These are phyloP conservation scores for Ganoderma meredithae DNA, from an alignment of 1,284 basidiomycete species.

Conservation along the genomic window DNA sequence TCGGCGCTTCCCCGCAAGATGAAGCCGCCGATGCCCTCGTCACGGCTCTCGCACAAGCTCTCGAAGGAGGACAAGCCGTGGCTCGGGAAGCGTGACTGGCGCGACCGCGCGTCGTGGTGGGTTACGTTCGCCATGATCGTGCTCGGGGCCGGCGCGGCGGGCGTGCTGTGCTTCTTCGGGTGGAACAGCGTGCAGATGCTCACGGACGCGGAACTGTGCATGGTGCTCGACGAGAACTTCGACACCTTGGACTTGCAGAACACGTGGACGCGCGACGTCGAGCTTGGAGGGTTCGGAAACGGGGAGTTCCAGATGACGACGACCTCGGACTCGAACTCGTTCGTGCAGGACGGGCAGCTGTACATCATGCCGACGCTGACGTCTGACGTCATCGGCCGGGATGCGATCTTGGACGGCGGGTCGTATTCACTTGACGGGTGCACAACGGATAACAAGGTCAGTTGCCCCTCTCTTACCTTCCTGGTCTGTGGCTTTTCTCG, in stretches of 20 bases:
- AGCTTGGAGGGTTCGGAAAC: slow-evolving; percentile 82
- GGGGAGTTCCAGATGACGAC: slow-evolving; percentile 85
- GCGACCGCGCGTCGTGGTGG: slow-evolving; percentile 62
- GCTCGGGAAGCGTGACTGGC: slow-evolving; percentile 57
- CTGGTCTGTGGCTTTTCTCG: background rate
- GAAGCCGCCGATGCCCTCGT: slow-evolving; percentile 56
- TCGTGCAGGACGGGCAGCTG: slow-evolving; percentile 70
- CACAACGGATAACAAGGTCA: slow-evolving; percentile 52
- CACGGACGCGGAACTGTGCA: slow-evolving; percentile 57
- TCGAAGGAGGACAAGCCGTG: slow-evolving; percentile 68
- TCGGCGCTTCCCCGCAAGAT: slow-evolving; percentile 44
- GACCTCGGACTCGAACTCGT: slow-evolving; percentile 68
- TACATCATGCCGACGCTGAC: slow-evolving; percentile 87
- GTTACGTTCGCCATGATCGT: slow-evolving; percentile 57
- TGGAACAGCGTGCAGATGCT: slow-evolving; percentile 51
- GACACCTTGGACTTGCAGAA: slow-evolving; percentile 55
- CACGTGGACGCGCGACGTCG: slow-evolving; percentile 72
- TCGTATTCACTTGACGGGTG: slow-evolving; percentile 75
- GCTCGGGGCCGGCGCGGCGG: slow-evolving; percentile 54
- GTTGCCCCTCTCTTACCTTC: background rate
- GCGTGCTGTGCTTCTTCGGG: slow-evolving; percentile 55
- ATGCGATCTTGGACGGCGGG: slow-evolving; percentile 65
- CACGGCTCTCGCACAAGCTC: slow-evolving; percentile 56
- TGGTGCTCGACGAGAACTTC: slow-evolving; percentile 78
- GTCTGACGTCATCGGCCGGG: slow-evolving; percentile 63